Base-by-base conservation (phyloP, 805 yeast species). In the Saturnispora dispora region DNA sequence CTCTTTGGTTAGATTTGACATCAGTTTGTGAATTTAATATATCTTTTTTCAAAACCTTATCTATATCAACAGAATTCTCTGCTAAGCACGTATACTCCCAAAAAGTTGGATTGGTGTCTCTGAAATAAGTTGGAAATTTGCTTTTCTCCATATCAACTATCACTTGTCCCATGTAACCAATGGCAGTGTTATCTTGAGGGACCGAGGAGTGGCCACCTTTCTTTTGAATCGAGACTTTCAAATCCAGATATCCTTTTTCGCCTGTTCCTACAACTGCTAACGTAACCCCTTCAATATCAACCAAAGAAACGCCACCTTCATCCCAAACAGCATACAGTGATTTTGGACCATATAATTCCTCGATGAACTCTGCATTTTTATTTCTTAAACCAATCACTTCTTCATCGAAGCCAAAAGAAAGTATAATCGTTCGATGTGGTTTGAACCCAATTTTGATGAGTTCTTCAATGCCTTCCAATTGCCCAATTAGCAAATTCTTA, bases 131-230 rank as follows among this genome's bases (percentile, higher is more conserved):
- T 17, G 65, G 62, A 52, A 65, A 75, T 36, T 60, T 70, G n/a
- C 51, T 50, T 17, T 62, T 64, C 52, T 76, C 80, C 42, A 75
- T 63, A 40, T 56, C 60, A 22, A 60, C 65, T 18, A 74, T 65
- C 52, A 76, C 62, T 52, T 70, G 68, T 3, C 77, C 67, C 60
- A 75, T 62, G 3, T 75, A 65, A 0, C 81, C 80, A 57, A 76
- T 75, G 1, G 73, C 61, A 0, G 80, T 75, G 58, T 75, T 77
- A 20, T 67, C 63, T 17, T 77, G 78, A 4, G 81, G 80, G 18
- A 75, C 62, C 0, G 77, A 71, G 0, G 79, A 74, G 59, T 76
- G 81, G 0, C 80, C 80, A 23, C 80, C 81, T 5, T 74, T 75
- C 6, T 76, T 70, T 44, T 57, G 67, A 36, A 76, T 59, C 22